phyloP scores from a whole-genome alignment of 495 filamentous ascomycete species.

The Penicillium subrubescens region DNA sequence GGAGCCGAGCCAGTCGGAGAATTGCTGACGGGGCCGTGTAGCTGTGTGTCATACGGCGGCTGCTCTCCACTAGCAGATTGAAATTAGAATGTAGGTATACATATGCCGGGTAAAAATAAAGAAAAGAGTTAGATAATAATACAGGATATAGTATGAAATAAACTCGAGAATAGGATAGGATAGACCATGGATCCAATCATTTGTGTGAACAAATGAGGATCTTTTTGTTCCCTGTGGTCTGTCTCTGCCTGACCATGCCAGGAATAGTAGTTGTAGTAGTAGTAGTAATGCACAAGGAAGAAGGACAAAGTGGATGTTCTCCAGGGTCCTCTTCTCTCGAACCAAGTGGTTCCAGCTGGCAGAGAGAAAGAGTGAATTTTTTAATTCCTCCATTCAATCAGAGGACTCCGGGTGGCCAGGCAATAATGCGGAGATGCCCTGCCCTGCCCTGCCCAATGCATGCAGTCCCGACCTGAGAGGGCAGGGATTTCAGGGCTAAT shows the following conservation, averaged over 20 bases:
- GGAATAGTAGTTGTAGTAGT: too few relatives aligned
- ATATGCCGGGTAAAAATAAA: background rate
- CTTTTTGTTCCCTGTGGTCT: background rate
- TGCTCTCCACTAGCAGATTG: conserved; percentile 4
- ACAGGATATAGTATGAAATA: background rate
- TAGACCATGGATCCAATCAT: background rate
- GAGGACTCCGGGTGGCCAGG: conserved; percentile 8
- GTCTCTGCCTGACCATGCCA: background rate
- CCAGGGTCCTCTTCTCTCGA: background rate
- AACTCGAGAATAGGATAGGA: background rate
- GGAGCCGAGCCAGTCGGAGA: conserved; percentile 16
- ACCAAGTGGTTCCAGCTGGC: background rate
- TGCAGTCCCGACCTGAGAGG: conserved; percentile 22
- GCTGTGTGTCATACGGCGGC: conserved; percentile 10
- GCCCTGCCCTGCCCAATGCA: conserved; percentile 20
- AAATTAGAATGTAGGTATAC: background rate
- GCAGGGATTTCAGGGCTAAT: conserved; percentile 20
- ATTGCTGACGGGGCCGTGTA: conserved; percentile 18
- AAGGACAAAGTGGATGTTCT: background rate
- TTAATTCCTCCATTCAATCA: conserved; percentile 3
- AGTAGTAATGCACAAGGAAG: too few relatives aligned
- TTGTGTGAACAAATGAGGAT: background rate
- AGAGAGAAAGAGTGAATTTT: background rate
- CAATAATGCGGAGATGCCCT: conserved; percentile 20
- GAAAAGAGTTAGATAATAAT: background rate